phyloP scores from a whole-genome alignment of 352 stramenopile genomes.

The Thalassiosira hispida region DNA sequence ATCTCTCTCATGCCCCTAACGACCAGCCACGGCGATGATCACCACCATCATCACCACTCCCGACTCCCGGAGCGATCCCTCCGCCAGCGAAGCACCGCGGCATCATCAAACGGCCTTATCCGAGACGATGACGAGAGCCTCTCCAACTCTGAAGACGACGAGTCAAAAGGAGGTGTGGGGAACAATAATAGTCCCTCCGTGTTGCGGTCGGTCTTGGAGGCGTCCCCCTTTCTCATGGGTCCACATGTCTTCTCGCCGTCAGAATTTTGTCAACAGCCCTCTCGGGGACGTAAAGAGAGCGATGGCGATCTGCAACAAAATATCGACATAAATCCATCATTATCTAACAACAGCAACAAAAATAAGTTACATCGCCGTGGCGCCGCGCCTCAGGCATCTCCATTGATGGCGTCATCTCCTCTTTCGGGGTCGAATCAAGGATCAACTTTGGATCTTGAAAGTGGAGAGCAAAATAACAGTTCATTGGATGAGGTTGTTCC shows the following conservation, averaged over 20 bases:
- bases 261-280: not conserved
- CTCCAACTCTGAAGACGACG: slow-evolving; percentile 17
- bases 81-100: slow-evolving; percentile 17
- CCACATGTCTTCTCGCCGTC: slow-evolving; percentile 32
- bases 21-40: no score
- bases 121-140: slow-evolving; percentile 1
- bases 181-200: not conserved
- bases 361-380: not conserved
- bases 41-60: no score
- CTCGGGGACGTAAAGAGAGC: slow-evolving; percentile 5
- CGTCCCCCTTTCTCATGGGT: slow-evolving; percentile 29
- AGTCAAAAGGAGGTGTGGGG: slow-evolving; percentile 12
- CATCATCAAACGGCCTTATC: not conserved
- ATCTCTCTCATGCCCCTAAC: no score
- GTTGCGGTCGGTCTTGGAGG: slow-evolving; percentile 14
- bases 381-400: not conserved
- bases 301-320: not conserved
- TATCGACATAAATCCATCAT: not conserved
- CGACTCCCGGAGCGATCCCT: slow-evolving; percentile 16
- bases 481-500: not conserved
- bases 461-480: slow-evolving; percentile 2
- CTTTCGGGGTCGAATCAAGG: not conserved
- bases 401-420: not conserved
- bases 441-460: slow-evolving; percentile 26
- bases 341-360: no score